Conservation (phyloP, 2,329 filamentous ascomycete genomes). For the Apiospora phragmitis region DNA sequence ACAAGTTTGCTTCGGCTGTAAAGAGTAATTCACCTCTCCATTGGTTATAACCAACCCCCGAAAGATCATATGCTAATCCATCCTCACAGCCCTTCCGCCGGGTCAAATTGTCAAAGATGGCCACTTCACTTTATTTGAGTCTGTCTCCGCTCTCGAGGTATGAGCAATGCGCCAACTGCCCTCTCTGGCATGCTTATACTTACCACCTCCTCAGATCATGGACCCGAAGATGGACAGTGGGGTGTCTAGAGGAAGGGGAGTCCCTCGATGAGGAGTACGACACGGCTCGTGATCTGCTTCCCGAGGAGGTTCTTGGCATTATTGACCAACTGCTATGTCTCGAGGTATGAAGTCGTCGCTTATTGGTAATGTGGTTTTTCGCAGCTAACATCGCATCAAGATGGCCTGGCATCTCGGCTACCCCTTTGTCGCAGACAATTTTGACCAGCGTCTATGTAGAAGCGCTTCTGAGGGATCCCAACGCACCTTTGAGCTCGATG, state of each 20-base stretch:
- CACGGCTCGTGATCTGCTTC: constrained; percentile 64
- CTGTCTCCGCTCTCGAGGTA: constrained; percentile 81
- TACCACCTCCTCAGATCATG: constrained; percentile 71
- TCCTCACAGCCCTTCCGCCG: constrained; percentile 63
- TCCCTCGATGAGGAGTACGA: constrained; percentile 84
- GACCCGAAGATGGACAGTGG: constrained; percentile 99
- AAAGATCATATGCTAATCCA: not conserved
- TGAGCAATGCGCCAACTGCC: not conserved
- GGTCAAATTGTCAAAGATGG: constrained; percentile 94
- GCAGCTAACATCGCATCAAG: constrained; percentile 39
- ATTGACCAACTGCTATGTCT: constrained; percentile 91
- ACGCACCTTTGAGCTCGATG: constrained; percentile 63
- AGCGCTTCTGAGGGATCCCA: constrained; percentile 71
- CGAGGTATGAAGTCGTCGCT: constrained; percentile 59
- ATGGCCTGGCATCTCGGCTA: constrained; percentile 98
- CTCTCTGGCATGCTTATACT: not conserved
- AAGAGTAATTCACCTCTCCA: constrained; percentile 42
- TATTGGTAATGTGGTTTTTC: not conserved
- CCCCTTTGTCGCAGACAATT: constrained; percentile 89
- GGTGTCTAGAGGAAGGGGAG: constrained; percentile 75
- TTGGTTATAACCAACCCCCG: not conserved
- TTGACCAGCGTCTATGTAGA: constrained; percentile 93
- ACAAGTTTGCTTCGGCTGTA: constrained; percentile 53
- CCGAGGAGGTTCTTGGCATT: constrained; percentile 84
- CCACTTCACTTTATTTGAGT: constrained; percentile 90